Base-by-base conservation (phyloP, 192 early-diverging fungal genomes). In the Diversispora eburnea region DNA sequence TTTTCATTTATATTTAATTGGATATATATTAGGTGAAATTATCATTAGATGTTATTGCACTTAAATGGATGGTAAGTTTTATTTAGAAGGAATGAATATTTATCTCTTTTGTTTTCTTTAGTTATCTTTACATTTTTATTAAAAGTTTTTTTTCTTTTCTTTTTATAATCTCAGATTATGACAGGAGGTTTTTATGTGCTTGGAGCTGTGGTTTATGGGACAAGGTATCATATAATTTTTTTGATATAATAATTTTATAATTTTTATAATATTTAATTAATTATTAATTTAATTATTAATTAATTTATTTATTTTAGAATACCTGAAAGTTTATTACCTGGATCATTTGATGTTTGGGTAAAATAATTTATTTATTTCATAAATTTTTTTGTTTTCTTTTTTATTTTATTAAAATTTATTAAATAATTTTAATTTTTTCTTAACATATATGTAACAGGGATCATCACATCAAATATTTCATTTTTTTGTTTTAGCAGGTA, bases 201-300 rank as follows among this genome's bases (percentile, higher is more conserved):
- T 47, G 96, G 96, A 22, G 93, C 93, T n/a, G 72, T 91, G n/a
- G 86, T 98, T 20, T 98, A 98, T 72, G 93, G 88, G n/a, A 78
- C 80, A 33, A 81, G 64, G 64, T 49, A 66, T 66, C 4, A 33
- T 33, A 1, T 33, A 20, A 22, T 22, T 58, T 20, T 20, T 22
- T 20, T 13, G 8, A 22, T 13, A 58, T 58, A 20, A 58, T 58
- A 20, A 0, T 5, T 58, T 0, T 25, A 58, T 58, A 22, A 22
- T 19, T 58, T 2, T 58, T 5, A 58, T 58, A 22, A 20, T 58
- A 7, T 19, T 58, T 20, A 22, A 25, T 58, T 7, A 58, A 20
- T 5, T 22, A 58, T 58, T 9, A 19, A 22, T 58, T 4, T 58
- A 22, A 20, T 19, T 58, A 58, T 5, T 22, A 5, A 25, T 22